Conservation (phyloP, 2,329 filamentous ascomycete species). For the Colletotrichum gigasporum region DNA sequence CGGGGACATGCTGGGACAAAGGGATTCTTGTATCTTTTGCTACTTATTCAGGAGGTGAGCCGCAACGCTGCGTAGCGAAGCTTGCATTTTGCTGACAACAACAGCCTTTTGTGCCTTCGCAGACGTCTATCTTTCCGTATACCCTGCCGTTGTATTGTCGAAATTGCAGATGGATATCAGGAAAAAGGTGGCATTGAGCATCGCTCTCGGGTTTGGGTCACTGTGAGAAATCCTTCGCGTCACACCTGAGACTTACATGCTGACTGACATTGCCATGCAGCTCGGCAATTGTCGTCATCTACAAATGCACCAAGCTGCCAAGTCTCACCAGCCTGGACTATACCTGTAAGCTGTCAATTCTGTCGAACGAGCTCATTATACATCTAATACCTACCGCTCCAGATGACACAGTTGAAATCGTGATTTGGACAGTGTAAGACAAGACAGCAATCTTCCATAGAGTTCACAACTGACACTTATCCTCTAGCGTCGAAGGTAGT, state of each 20-base stretch:
- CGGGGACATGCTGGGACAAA: slow-evolving; percentile 43
- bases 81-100: not conserved
- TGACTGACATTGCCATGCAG: slow-evolving; percentile 16
- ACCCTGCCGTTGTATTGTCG: slow-evolving; percentile 48
- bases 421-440: slow-evolving; percentile 55
- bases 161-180: slow-evolving; percentile 46
- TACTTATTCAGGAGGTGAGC: slow-evolving; percentile 48
- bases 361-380: fast-evolving
- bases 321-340: slow-evolving; percentile 37
- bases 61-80: too few relatives aligned
- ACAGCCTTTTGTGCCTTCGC: slow-evolving; percentile 45
- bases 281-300: slow-evolving; percentile 39
- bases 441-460: fast-evolving
- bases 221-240: slow-evolving; percentile 37
- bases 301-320: slow-evolving; percentile 47
- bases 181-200: slow-evolving; percentile 51
- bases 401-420: slow-evolving; percentile 50
- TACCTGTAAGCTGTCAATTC: slow-evolving; percentile 29
- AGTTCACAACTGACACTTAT: not conserved
- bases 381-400: not conserved
- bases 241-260: not conserved
- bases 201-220: slow-evolving; percentile 49
- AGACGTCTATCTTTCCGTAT: slow-evolving; percentile 53
- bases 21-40: slow-evolving; percentile 49
- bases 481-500: slow-evolving; percentile 41